Evolutionary conservation across 306 rosid genomes (phyloP).

Genomic region (Sesbania bispinosa): DNA sequence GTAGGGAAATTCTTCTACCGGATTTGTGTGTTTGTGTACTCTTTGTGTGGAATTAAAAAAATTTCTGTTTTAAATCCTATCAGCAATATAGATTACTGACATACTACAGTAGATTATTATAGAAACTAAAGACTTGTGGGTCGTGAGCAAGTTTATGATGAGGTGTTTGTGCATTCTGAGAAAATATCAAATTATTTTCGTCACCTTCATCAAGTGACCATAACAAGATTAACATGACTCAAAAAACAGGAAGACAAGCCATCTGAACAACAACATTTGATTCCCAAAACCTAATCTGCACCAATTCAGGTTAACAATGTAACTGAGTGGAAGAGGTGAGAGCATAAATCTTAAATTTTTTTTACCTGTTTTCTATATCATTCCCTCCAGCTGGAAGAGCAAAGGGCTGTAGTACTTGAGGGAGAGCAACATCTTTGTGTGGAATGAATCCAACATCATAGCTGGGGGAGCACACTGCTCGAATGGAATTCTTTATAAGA

Average conservation of each 20-base stretch:
- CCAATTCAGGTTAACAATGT: not conserved
- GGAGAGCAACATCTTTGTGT: slow-evolving; percentile 94
- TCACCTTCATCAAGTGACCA: not conserved
- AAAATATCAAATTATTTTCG: not conserved
- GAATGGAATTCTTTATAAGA: slow-evolving; percentile 87
- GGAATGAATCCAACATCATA: slow-evolving; percentile 97
- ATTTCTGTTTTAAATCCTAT: too few relatives aligned
- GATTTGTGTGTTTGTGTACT: too few relatives aligned
- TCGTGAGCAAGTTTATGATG: not conserved
- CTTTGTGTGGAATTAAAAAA: too few relatives aligned
- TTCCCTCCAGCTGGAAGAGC: slow-evolving; percentile 98
- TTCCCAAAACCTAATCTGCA: not conserved
- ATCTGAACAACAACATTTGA: not conserved
- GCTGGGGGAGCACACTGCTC: slow-evolving; percentile 96
- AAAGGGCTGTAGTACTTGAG: slow-evolving; percentile 95
- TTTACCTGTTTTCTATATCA: slow-evolving; percentile 81
- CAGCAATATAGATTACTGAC: not conserved
- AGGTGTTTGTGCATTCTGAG: not conserved
- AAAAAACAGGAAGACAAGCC: not conserved
- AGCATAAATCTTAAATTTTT: not conserved
- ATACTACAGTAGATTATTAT: not conserved
- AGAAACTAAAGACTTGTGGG: slow-evolving; percentile 2
- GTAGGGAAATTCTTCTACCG: too few relatives aligned
- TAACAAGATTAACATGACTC: slow-evolving; percentile 3
- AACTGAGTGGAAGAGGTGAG: not conserved